Conservation (phyloP, 768 basidiomycete genomes). For the Rhodotorula kratochvilovae region DNA sequence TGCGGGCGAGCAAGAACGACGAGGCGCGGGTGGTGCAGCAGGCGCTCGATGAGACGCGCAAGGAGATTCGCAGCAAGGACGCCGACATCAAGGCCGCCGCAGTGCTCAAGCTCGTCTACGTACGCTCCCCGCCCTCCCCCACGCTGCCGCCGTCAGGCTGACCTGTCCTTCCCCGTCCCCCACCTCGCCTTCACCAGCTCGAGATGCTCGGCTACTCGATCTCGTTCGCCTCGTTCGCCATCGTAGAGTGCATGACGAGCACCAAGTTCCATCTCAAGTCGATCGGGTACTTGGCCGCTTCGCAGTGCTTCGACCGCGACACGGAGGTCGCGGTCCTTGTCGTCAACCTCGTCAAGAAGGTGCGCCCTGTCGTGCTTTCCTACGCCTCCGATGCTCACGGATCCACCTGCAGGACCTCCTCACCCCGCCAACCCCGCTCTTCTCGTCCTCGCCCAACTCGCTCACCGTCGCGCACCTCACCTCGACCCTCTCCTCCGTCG, state of each 20-base stretch:
- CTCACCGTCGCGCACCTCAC: slow-evolving; percentile 41
- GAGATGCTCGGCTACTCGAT: slow-evolving; percentile 90
- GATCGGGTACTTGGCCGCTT: slow-evolving; percentile 89
- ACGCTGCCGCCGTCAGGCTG: not conserved
- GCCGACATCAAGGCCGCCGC: slow-evolving; percentile 96
- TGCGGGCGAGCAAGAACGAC: slow-evolving; percentile 91
- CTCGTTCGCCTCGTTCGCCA: slow-evolving; percentile 92
- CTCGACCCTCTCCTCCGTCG: slow-evolving; percentile 46
- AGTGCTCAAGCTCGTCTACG: slow-evolving; percentile 92
- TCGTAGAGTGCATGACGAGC: slow-evolving; percentile 97
- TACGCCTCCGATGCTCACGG: not conserved
- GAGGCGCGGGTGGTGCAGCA: slow-evolving; percentile 85
- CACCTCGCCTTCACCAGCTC: slow-evolving; percentile 56
- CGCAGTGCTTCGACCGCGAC: slow-evolving; percentile 83
- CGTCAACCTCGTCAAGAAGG: slow-evolving; percentile 92
- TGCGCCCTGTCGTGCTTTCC: slow-evolving; percentile 47
- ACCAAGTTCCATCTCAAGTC: slow-evolving; percentile 84
- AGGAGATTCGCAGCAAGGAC: slow-evolving; percentile 85
- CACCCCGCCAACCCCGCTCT: slow-evolving; percentile 21
- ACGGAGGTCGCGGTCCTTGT: slow-evolving; percentile 97
- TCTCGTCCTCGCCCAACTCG: slow-evolving; percentile 25
- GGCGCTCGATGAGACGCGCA: slow-evolving; percentile 87
- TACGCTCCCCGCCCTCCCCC: slow-evolving; percentile 51
- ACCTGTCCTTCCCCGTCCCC: not conserved
- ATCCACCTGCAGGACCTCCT: slow-evolving; percentile 58